Base-by-base conservation (phyloP, 2,329 filamentous ascomycete genomes). In the Cordyceps tenuipes region DNA sequence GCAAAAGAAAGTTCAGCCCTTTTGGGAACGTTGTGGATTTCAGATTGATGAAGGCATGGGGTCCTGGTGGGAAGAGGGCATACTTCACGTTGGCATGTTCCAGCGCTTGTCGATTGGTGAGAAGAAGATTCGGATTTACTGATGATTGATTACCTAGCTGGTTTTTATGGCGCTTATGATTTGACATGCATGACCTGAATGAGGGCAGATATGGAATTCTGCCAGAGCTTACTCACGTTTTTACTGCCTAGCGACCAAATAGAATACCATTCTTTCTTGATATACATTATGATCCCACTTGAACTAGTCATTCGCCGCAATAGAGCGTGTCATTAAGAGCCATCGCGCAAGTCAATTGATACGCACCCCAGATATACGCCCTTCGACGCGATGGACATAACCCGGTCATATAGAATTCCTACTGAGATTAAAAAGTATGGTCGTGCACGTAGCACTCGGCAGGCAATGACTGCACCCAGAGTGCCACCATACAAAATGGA, bases 1-100 rank as follows among this genome's bases (percentile, higher is more conserved):
- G 3, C 91, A 96, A 75, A 79, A 81, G 59, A 72, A 77, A 36
- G 84, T 88, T 15, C 79, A 84, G 64, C 74, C 73, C 31, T 77
- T 86, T 65, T 97, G 91, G 84, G 74, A 76, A 67, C 82, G 78
- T 68, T 82, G 87, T 72, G 91, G 91, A 0, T 97, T 96, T 71
- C 74, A 77, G 63, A 76, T 82, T 10, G 91, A 97, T 72, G 80
- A 88, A 68, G 77, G 74, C 10, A 83, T 93, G 82, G 89, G 90
- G 0, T 79, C 71, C 36, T 97, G 91, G 91, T 78, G 80, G 63
- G 91, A 97, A 72, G 91, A 94, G 68, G 90, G 88, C 4, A 93
- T 96, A 59, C 78, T 82, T 64, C 91, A 96, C 76, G 80, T 95
- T 19, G 91, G 89, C 62, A 95, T 97, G 91, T 96, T 83, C 64